Evolutionary conservation across 2,329 filamentous ascomycete species (phyloP).

Genomic region (Kalaharituber pfeilii): DNA sequence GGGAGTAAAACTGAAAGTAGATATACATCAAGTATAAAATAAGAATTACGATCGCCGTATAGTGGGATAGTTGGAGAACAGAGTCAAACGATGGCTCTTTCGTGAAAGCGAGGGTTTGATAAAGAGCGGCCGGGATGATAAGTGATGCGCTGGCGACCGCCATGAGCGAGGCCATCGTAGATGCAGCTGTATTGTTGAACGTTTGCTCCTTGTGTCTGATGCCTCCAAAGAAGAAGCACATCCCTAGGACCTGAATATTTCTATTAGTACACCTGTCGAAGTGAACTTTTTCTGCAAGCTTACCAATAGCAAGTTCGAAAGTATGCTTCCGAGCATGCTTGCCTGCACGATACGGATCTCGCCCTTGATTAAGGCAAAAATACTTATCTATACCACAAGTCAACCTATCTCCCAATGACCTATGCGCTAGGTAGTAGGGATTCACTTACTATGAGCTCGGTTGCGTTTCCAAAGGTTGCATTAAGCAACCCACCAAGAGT

Average conservation of each 20-base stretch:
- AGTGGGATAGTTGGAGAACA: conserved; percentile 43
- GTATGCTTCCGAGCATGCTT: conserved; percentile 88
- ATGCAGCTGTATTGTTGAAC: conserved; percentile 61
- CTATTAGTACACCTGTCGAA: not conserved
- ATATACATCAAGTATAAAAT: conserved; percentile 61
- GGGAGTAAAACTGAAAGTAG: conserved; percentile 59
- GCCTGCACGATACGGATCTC: conserved; percentile 95
- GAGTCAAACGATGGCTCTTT: conserved; percentile 18
- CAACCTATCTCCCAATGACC: not conserved
- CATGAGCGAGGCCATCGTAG: conserved; percentile 51
- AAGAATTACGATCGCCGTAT: conserved; percentile 58
- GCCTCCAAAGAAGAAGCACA: conserved; percentile 63
- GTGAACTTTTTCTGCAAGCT: conserved; percentile 18
- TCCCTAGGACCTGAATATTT: conserved; percentile 40
- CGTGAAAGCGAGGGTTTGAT: conserved; percentile 19
- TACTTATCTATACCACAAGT: conserved; percentile 49
- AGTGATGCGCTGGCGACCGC: conserved; percentile 49
- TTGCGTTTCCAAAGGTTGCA: conserved; percentile 63
- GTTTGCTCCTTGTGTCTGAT: conserved; percentile 51
- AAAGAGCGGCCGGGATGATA: conserved; percentile 49
- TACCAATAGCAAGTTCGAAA: conserved; percentile 78
- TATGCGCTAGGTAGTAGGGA: not conserved
- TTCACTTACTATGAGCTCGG: conserved; percentile 52
- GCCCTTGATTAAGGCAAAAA: conserved; percentile 67
- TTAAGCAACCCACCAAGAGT: conserved; percentile 58